Evolutionary conservation across 2,329 filamentous ascomycete species (phyloP).

Genomic region (Zymoseptoria crescenta): DNA sequence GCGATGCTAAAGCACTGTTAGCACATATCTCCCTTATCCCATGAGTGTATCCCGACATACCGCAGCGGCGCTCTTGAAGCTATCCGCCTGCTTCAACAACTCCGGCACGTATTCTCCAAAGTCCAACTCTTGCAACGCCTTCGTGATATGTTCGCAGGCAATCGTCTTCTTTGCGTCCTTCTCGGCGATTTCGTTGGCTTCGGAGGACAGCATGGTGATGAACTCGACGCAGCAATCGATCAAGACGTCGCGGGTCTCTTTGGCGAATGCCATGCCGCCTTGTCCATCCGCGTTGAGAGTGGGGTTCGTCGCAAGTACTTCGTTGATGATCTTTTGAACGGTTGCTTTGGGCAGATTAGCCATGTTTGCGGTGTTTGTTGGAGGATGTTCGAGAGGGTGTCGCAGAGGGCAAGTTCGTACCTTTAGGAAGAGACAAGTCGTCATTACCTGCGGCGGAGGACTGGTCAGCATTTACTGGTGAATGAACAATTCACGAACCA

Average conservation of each 20-base stretch:
- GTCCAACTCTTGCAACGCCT: slow-evolving; percentile 83
- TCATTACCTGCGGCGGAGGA: slow-evolving; percentile 42
- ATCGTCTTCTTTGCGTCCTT: slow-evolving; percentile 99
- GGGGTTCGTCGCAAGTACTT: slow-evolving; percentile 72
- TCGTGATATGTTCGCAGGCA: slow-evolving; percentile 93
- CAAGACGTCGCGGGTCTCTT: slow-evolving; percentile 86
- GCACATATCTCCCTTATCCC: slow-evolving; percentile 5
- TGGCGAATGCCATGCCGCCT: slow-evolving; percentile 72
- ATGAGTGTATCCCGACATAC: slow-evolving; percentile 43
- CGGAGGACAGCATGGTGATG: slow-evolving; percentile 95
- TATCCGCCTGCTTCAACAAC: slow-evolving; percentile 75
- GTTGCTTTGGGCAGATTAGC: slow-evolving; percentile 44
- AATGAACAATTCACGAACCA: background rate
- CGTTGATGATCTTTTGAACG: slow-evolving; percentile 78
- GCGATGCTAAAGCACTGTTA: slow-evolving; percentile 54
- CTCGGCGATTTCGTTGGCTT: slow-evolving; percentile 97
- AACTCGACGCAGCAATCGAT: slow-evolving; percentile 99
- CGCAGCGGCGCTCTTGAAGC: slow-evolving; percentile 90
- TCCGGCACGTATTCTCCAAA: slow-evolving; percentile 88
- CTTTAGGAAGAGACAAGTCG: slow-evolving; percentile 54
- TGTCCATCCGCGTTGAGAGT: slow-evolving; percentile 29
- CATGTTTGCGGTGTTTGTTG: background rate
- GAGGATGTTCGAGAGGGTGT: background rate
- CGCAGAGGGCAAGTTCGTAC: slow-evolving; percentile 24
- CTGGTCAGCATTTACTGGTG: background rate